Evolutionary conservation across 2,329 filamentous ascomycete species (phyloP).

Genomic region (Sporothrix brasiliensis): DNA sequence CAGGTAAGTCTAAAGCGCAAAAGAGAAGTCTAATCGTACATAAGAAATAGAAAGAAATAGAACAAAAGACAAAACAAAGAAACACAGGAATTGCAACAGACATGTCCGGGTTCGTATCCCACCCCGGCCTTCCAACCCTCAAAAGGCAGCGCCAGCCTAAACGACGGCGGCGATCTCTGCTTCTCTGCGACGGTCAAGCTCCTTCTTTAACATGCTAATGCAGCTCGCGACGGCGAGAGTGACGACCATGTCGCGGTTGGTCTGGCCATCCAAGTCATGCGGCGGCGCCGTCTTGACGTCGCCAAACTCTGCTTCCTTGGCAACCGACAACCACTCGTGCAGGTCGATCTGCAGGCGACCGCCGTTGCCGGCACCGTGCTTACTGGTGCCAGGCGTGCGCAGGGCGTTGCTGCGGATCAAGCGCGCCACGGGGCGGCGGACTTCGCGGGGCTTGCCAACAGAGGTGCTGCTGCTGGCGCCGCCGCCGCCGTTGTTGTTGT

Average conservation of each 20-base stretch:
- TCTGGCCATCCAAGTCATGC: slow-evolving; percentile 35
- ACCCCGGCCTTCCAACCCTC: neutral
- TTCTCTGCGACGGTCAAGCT: slow-evolving; percentile 60
- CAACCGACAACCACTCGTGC: slow-evolving; percentile 46
- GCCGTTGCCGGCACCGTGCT: slow-evolving; percentile 53
- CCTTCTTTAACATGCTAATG: slow-evolving; percentile 66
- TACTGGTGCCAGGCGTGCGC: slow-evolving; percentile 47
- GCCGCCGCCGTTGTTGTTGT: neutral
- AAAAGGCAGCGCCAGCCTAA: neutral
- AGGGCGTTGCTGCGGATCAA: slow-evolving; percentile 48
- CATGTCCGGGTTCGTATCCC: neutral
- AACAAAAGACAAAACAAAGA: neutral
- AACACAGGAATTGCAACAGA: neutral
- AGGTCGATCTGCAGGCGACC: slow-evolving; percentile 47
- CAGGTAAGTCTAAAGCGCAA: neutral
- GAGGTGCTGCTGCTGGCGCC: slow-evolving; percentile 29
- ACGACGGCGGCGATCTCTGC: slow-evolving; percentile 51
- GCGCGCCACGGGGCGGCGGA: slow-evolving; percentile 46
- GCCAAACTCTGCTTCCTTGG: slow-evolving; percentile 15
- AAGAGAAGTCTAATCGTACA: neutral
- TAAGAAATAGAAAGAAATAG: neutral
- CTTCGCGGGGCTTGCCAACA: slow-evolving; percentile 41
- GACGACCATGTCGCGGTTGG: slow-evolving; percentile 48
- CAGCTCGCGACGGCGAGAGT: slow-evolving; percentile 59
- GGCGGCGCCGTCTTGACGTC: slow-evolving; percentile 26